Evolutionary conservation across 2,329 filamentous ascomycete species (phyloP).

Genomic region (Incumbomyces delicatus): DNA sequence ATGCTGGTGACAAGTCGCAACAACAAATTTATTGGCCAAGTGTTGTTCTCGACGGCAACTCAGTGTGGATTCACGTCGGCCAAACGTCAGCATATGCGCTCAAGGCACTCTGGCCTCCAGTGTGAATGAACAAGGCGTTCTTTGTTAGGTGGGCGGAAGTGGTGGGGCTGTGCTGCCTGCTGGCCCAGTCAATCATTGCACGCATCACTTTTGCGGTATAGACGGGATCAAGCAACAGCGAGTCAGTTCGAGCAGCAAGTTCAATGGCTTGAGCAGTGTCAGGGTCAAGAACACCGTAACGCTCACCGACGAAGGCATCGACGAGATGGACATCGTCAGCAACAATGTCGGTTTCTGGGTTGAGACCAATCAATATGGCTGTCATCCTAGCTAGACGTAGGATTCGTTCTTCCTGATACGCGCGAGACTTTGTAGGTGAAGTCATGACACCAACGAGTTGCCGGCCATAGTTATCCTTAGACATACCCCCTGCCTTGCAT

Average conservation of each 20-base stretch:
- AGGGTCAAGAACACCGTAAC: constrained; percentile 26
- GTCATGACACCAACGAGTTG: constrained; percentile 24
- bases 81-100: constrained; percentile 24
- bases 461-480: constrained; percentile 10
- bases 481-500: constrained; percentile 16
- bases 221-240: constrained; percentile 27
- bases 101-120: constrained; percentile 28
- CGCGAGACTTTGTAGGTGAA: constrained; percentile 22
- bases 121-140: constrained; percentile 30
- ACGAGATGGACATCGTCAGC: constrained; percentile 25
- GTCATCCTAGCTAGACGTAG: constrained; percentile 23
- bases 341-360: constrained; percentile 21
- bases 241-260: constrained; percentile 23
- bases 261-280: constrained; percentile 20
- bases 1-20: no score
- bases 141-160: constrained; percentile 4
- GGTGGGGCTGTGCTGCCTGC: constrained; percentile 19
- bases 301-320: constrained; percentile 25
- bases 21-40: no score
- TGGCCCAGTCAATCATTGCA: constrained; percentile 19
- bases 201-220: constrained; percentile 28
- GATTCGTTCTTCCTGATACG: constrained; percentile 25
- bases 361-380: constrained; percentile 22
- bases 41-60: no score
- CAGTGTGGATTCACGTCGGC: not conserved